Evolutionary conservation across 306 rosid species (phyloP).

Genomic region (Ormosia semicastrata): DNA sequence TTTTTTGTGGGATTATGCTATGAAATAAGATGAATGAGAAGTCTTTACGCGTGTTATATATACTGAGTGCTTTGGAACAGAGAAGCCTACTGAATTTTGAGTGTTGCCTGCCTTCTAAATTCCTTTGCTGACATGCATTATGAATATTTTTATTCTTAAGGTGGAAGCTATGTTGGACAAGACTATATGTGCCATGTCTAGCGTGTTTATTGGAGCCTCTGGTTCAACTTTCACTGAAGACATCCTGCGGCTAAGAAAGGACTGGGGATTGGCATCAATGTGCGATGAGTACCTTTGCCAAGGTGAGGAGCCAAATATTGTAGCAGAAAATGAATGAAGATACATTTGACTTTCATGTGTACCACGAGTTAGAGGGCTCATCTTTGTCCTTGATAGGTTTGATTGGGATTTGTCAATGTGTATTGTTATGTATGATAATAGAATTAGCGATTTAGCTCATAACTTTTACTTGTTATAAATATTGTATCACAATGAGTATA

Average conservation of each 20-base stretch:
- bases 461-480: not conserved
- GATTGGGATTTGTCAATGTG: constrained; percentile 27
- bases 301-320: constrained; percentile 74
- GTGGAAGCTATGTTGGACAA: constrained; percentile 94
- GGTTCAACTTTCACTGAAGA: constrained; percentile 89
- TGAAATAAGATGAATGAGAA: not conserved
- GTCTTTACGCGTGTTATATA: not conserved
- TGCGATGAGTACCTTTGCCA: constrained; percentile 87
- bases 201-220: constrained; percentile 77
- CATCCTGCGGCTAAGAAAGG: constrained; percentile 75
- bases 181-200: constrained; percentile 79
- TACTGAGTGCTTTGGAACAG: constrained; percentile 1
- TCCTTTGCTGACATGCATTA: not conserved
- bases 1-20: not conserved
- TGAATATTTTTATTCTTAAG: constrained; percentile 34
- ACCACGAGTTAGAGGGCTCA: not conserved
- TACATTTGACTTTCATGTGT: constrained; percentile 8
- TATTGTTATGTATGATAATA: constrained; percentile 51
- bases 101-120: not conserved
- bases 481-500: not conserved
- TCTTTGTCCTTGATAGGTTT: constrained; percentile 5
- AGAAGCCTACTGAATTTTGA: not conserved
- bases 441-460: constrained; percentile 22
- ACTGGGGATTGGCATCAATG: constrained; percentile 72
- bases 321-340: constrained; percentile 64